Conservation (phyloP, 257 asterid genomes). For the Ocimum tenuiflorum region DNA sequence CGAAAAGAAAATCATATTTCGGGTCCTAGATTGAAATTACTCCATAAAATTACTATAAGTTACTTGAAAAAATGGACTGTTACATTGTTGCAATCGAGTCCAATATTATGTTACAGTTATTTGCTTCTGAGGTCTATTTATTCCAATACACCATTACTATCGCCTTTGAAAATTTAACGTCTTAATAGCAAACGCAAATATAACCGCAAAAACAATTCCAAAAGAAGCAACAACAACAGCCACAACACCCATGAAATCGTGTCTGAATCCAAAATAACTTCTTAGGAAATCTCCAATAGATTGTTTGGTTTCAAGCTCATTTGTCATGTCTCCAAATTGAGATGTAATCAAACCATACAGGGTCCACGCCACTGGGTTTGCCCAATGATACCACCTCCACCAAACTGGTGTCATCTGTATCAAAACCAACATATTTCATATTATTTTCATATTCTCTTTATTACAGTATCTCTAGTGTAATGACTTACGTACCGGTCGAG, state of each 20-base stretch:
- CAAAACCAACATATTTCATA: too few species aligned
- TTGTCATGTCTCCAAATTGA: constrained; percentile 23
- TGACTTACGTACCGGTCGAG: constrained; percentile 30
- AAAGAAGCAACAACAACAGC: constrained; percentile 19
- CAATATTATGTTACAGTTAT: too few species aligned
- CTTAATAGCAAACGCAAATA: constrained; percentile 18
- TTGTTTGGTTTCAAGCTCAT: not conserved
- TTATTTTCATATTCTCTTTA: not conserved
- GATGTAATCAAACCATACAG: constrained; percentile 19
- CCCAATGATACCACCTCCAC: constrained; percentile 38
- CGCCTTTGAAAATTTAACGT: constrained; percentile 28
- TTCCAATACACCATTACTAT: not conserved
- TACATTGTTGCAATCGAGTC: too few species aligned
- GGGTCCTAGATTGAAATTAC: too few species aligned
- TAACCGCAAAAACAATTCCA: constrained; percentile 18
- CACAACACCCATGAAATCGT: constrained; percentile 21
- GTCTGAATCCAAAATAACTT: constrained; percentile 23
- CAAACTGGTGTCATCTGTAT: constrained; percentile 23
- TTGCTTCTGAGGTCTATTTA: too few species aligned
- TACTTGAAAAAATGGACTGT: too few species aligned
- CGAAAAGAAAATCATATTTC: too few species aligned
- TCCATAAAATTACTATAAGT: too few species aligned
- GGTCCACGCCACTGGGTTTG: constrained; percentile 25
- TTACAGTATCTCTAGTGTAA: too few species aligned
- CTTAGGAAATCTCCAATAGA: constrained; percentile 17